These are phyloP conservation scores for Neurospora sp. DNA, from an alignment of 495 filamentous ascomycete genomes.

Conservation along the genomic window DNA sequence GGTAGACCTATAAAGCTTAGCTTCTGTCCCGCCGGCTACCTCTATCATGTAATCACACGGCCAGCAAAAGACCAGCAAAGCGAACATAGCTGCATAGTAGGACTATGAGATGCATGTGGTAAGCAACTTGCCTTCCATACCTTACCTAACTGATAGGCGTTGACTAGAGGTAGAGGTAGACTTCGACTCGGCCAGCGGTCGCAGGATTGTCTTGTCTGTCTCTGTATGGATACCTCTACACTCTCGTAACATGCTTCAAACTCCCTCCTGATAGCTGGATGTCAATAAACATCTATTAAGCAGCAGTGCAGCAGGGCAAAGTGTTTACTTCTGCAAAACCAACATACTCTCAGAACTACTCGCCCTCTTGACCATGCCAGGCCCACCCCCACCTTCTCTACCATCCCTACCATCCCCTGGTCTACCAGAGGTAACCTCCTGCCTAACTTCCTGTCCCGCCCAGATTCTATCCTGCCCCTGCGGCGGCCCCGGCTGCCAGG, in stretches of 20 bases:
- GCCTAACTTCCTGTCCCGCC: neutral
- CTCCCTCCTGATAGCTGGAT: neutral
- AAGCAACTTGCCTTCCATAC: too few relatives aligned
- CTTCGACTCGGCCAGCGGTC: too few relatives aligned
- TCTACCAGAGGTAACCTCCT: neutral
- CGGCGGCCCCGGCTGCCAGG: too few relatives aligned
- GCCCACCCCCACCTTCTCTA: neutral
- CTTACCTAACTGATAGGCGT: too few relatives aligned
- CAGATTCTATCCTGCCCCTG: neutral
- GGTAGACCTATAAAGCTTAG: neutral
- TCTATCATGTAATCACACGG: neutral
- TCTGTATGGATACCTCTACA: too few relatives aligned
- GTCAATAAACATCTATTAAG: neutral
- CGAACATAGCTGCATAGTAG: too few relatives aligned
- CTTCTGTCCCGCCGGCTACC: neutral
- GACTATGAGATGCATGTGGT: too few relatives aligned
- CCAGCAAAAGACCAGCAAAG: neutral
- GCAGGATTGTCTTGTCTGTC: too few relatives aligned
- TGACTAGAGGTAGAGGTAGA: too few relatives aligned
- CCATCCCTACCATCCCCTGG: neutral
- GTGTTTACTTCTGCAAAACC: neutral
- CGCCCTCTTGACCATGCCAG: neutral
- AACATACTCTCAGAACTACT: conserved; percentile 4
- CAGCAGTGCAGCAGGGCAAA: neutral
- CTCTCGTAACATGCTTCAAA: neutral